These are phyloP conservation scores for Pichia sp. DNA, from an alignment of 1,139 yeast genomes.

Conservation along the genomic window DNA sequence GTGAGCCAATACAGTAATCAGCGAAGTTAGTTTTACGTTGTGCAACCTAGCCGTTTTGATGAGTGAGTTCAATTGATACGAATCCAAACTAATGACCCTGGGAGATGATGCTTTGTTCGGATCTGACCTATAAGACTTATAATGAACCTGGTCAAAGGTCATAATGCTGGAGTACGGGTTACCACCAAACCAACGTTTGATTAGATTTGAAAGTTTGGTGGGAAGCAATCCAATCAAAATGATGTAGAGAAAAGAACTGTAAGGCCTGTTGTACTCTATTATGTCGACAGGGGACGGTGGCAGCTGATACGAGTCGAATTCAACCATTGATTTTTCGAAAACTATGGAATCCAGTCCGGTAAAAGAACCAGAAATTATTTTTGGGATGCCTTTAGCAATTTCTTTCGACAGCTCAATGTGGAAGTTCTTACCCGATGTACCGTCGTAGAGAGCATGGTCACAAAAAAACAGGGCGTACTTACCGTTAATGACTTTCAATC, in stretches of 20 bases:
- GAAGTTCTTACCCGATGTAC: conserved; percentile 35
- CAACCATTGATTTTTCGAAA: conserved; percentile 4
- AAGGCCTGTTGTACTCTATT: conserved; percentile 1
- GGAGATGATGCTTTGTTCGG: not conserved
- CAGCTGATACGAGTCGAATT: not conserved
- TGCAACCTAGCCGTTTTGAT: not conserved
- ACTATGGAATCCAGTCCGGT: conserved; percentile 1
- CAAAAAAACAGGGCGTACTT: conserved; percentile 29
- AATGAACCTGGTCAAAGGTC: not conserved
- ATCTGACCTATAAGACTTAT: not conserved
- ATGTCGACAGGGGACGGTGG: conserved; percentile 8
- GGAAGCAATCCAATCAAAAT: conserved; percentile 6
- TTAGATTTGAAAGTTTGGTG: not conserved
- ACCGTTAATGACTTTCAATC: conserved; percentile 12
- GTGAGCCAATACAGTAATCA: conserved; percentile 8
- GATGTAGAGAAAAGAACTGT: not conserved
- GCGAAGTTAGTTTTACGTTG: not conserved
- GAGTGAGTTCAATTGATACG: not conserved
- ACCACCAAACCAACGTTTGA: conserved; percentile 6
- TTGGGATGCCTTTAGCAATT: conserved; percentile 12
- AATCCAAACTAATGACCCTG: not conserved
- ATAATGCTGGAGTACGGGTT: conserved; percentile 9
- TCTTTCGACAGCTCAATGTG: conserved; percentile 33
- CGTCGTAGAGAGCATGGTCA: conserved; percentile 39
- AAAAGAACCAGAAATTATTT: not conserved